phyloP scores from a whole-genome alignment of 345 rosid genomes.

The Acer campestre region DNA sequence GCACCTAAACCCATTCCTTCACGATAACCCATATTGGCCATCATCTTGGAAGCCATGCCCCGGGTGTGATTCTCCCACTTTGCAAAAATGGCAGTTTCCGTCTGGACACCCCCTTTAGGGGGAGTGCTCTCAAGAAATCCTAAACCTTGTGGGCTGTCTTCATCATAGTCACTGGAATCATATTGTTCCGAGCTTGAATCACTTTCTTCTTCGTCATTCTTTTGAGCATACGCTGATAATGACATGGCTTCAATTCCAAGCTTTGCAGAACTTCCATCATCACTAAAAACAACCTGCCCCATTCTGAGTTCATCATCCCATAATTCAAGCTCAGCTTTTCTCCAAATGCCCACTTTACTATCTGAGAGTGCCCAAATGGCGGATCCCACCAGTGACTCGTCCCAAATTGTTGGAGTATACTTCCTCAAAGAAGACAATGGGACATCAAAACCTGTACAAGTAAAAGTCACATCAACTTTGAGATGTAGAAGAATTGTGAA shows the following conservation, averaged over 20 bases:
- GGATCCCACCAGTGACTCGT: conserved; percentile 79
- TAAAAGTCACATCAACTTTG: conserved; percentile 21
- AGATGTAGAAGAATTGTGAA: conserved; percentile 8
- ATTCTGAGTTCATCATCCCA: conserved; percentile 70
- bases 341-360: conserved; percentile 60
- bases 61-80: conserved; percentile 98
- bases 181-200: conserved; percentile 56
- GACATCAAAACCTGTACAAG: conserved; percentile 69
- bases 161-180: conserved; percentile 63
- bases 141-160: conserved; percentile 60
- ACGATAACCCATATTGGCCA: conserved; percentile 94
- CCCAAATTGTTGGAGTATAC: conserved; percentile 64
- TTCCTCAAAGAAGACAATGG: conserved; percentile 73
- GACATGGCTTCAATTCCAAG: conserved; percentile 61
- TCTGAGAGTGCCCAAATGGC: conserved; percentile 76
- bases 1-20: conserved; percentile 94
- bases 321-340: conserved; percentile 86
- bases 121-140: conserved; percentile 64
- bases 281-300: conserved; percentile 74
- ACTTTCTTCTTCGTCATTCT: conserved; percentile 62
- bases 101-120: conserved; percentile 67
- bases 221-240: conserved; percentile 61
- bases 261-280: conserved; percentile 66
- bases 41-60: conserved; percentile 95
- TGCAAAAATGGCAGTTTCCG: conserved; percentile 76